Evolutionary conservation across 768 basidiomycete genomes (phyloP), one percentile per base, ranked within the genome.

Genomic region (Candolleomyces eurysporus): DNA sequence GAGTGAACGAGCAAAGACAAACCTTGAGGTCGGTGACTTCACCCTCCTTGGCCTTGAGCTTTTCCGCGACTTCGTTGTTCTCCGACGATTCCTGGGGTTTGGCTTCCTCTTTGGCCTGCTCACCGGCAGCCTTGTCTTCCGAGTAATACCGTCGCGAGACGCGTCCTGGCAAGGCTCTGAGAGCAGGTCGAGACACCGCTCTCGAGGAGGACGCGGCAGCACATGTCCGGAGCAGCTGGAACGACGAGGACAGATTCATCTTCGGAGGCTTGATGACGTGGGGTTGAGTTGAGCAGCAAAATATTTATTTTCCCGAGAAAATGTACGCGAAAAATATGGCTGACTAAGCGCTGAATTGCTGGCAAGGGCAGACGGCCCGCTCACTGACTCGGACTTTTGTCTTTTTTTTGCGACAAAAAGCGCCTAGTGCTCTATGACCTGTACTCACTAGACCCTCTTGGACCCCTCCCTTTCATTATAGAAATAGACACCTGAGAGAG

Each of bases 21-120:
- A 94, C 93, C 64, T 88, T 92, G 63, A 94, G 79, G 73, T 94
- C 94, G n/a, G 83, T 77, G n/a, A 88, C 86, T 71, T 91, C 90
- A 26, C 79, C 83, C 72, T 92, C 87, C 72, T 94, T 91, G 65
- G 86, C 86, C 78, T 93, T 89, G 60, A 96, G 79, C 71, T 90
- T 89, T 32, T 32, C 48, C 32, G 52, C 51, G 30, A 48, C 72
- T 58, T 72, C 64, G 45, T 69, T 69, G 62, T 67, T 65, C 53
- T 71, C 64, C 46, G 63, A 32, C 19, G 64, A 62, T 40, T 52
- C 51, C 51, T 26, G 17, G 30, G 51, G 11, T 14, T 69, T 70
- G 63, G 71, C 68, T 53, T 67, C 65, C 64, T 70, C 63, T 63
- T 69, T 69, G 64, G 51, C 63, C 19, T 52, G 63, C 46, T 69